Evolutionary conservation across 2,329 filamentous ascomycete species (phyloP).

Genomic region (Talaromyces sp.): DNA sequence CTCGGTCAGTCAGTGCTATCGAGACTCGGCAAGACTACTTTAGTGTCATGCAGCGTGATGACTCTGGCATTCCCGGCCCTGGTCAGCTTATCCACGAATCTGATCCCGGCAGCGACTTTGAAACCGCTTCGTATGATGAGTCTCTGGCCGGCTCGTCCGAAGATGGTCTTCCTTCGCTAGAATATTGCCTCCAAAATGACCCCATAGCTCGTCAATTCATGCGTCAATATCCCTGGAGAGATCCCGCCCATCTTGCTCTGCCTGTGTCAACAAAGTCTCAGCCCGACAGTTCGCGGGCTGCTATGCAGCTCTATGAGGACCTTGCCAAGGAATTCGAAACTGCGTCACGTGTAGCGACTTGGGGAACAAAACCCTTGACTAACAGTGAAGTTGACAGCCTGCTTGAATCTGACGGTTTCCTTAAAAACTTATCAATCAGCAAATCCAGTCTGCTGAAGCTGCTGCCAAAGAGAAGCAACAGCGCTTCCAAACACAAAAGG

Average conservation of each 20-base stretch:
- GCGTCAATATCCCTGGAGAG: constrained; percentile 45
- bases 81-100: constrained; percentile 43
- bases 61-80: constrained; percentile 46
- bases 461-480: constrained; percentile 38
- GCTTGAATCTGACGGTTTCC: constrained; percentile 39
- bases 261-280: constrained; percentile 33
- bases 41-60: constrained; percentile 23
- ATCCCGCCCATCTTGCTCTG: constrained; percentile 29
- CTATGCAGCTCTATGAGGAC: constrained; percentile 49
- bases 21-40: constrained; percentile 33
- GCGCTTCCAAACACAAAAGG: constrained; percentile 42
- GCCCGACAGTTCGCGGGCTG: constrained; percentile 49
- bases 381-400: constrained; percentile 47
- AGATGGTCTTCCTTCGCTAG: constrained; percentile 15
- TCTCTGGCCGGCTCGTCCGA: constrained; percentile 20
- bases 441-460: constrained; percentile 37
- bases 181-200: constrained; percentile 21
- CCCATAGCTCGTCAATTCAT: constrained; percentile 33
- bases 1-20: constrained; percentile 42
- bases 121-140: constrained; percentile 19
- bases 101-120: constrained; percentile 30
- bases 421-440: constrained; percentile 36
- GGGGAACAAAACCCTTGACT: constrained; percentile 47
- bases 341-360: constrained; percentile 50
- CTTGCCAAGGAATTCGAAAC: constrained; percentile 49